Evolutionary conservation across 257 asterid species (phyloP).

Genomic region (Przewalskia tangutica): DNA sequence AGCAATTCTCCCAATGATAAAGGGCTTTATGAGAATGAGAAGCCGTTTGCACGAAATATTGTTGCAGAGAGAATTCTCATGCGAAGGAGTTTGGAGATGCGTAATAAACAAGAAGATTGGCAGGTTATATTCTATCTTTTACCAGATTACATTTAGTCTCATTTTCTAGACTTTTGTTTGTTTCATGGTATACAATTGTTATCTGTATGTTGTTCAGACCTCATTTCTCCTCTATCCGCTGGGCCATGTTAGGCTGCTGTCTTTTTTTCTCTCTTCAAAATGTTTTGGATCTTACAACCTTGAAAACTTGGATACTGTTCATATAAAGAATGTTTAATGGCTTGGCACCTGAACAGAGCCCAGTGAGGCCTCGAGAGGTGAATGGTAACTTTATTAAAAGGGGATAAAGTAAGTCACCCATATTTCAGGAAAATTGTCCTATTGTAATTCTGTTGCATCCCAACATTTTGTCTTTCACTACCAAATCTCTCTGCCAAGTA

Average conservation of each 20-base stretch:
- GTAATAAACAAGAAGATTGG: constrained; percentile 65
- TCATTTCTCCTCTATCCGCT: neutral
- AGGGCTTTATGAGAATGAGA: constrained; percentile 36
- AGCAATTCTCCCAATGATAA: constrained; percentile 22
- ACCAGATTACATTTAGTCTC: neutral
- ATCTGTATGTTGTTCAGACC: neutral
- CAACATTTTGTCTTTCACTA: too few relatives aligned
- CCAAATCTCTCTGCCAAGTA: neutral
- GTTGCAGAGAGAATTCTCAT: constrained; percentile 53
- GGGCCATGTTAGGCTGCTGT: neutral
- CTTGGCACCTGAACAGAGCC: neutral
- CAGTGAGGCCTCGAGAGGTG: neutral
- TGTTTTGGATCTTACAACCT: neutral
- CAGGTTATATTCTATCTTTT: constrained; percentile 27
- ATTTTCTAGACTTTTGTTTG: neutral
- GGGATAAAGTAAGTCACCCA: too few relatives aligned
- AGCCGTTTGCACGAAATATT: constrained; percentile 43
- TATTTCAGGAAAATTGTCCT: too few relatives aligned
- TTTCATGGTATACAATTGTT: neutral
- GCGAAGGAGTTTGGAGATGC: constrained; percentile 62
- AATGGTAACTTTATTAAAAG: too few relatives aligned
- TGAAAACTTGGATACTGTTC: neutral
- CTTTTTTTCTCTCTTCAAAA: neutral
- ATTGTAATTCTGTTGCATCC: too few relatives aligned
- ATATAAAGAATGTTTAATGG: neutral